Conservation (phyloP, 108 stramenopile genomes). For the Stephanodiscus triporus region DNA sequence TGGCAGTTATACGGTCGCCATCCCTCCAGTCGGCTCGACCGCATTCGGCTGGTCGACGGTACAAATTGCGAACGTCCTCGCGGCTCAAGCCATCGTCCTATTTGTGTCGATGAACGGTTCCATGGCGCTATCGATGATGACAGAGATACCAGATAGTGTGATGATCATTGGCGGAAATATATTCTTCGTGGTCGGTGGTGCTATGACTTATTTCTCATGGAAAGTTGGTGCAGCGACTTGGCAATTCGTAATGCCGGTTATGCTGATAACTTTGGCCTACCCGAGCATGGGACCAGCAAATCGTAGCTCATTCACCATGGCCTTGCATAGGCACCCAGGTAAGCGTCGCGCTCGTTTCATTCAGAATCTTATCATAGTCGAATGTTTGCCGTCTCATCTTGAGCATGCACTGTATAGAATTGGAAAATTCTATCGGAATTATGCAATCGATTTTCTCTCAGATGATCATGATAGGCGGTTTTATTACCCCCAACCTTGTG, state of each 20-base stretch:
- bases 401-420: constrained; percentile 1
- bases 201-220: constrained; percentile 19
- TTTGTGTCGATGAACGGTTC: constrained; percentile 17
- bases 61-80: constrained; percentile 46
- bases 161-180: constrained; percentile 10
- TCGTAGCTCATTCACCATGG: constrained; percentile 18
- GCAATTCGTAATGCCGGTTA: constrained; percentile 19
- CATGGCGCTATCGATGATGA: constrained; percentile 18
- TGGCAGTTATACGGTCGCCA: constrained; percentile 26
- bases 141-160: neutral
- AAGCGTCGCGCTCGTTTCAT: neutral
- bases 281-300: constrained; percentile 30
- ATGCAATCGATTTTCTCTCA: constrained; percentile 36
- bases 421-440: constrained; percentile 16
- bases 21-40: constrained; percentile 63
- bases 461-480: constrained; percentile 17
- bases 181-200: constrained; percentile 7
- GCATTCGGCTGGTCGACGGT: constrained; percentile 68
- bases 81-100: constrained; percentile 13
- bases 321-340: constrained; percentile 13
- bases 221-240: neutral
- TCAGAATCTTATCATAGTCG: neutral
- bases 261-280: constrained; percentile 21
- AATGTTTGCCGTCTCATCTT: neutral
- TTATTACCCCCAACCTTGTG: constrained; percentile 18